Conservation (phyloP, 768 basidiomycete species). For the Suillus bovinus region DNA sequence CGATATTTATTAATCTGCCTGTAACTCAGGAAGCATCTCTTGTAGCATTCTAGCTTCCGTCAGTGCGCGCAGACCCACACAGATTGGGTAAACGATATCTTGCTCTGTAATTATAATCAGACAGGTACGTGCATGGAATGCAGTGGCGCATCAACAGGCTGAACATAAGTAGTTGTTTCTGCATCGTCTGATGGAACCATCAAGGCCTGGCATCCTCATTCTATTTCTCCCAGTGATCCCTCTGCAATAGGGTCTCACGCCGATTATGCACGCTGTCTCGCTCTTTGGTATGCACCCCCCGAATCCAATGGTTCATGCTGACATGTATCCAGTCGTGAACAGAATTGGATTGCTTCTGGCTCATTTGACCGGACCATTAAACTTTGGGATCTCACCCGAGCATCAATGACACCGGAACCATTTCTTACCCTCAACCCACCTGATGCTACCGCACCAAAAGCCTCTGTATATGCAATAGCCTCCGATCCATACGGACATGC, state of each 20-base stretch:
- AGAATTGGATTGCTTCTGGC: slow-evolving; percentile 89
- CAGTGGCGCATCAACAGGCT: not conserved
- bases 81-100: slow-evolving; percentile 96
- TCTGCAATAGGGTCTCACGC: slow-evolving; percentile 68
- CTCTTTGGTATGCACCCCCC: slow-evolving; percentile 55
- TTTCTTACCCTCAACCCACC: slow-evolving; percentile 67
- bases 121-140: slow-evolving; percentile 52
- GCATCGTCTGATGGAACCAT: slow-evolving; percentile 96
- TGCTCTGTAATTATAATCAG: slow-evolving; percentile 90
- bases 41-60: slow-evolving; percentile 49
- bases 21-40: slow-evolving; percentile 4
- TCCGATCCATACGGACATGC: slow-evolving; percentile 77
- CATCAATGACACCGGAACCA: slow-evolving; percentile 43
- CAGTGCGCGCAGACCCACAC: slow-evolving; percentile 88
- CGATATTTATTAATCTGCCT: not conserved
- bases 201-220: slow-evolving; percentile 91
- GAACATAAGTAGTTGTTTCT: slow-evolving; percentile 64
- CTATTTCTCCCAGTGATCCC: slow-evolving; percentile 57
- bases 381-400: slow-evolving; percentile 81
- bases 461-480: slow-evolving; percentile 76
- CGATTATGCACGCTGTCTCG: slow-evolving; percentile 86
- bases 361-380: slow-evolving; percentile 95
- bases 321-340: slow-evolving; percentile 55
- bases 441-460: slow-evolving; percentile 65
- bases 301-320: slow-evolving; percentile 14